Conservation (phyloP, 2,329 filamentous ascomycete genomes). For the Curvularia verruculosa region DNA sequence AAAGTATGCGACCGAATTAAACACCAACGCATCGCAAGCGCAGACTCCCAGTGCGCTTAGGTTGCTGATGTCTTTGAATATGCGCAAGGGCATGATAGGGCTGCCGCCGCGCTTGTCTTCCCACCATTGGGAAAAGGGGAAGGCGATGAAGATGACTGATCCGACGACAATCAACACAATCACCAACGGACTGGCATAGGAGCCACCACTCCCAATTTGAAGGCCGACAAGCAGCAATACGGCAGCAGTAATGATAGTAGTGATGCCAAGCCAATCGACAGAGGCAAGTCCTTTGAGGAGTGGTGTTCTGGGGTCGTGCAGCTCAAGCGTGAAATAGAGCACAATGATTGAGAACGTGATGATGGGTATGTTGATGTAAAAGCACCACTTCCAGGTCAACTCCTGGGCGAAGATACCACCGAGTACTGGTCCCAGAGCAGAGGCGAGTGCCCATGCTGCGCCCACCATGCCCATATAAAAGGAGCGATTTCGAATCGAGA, state of each 20-base stretch:
- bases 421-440: constrained; percentile 59
- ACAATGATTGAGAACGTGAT: constrained; percentile 56
- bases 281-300: constrained; percentile 55
- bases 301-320: constrained; percentile 59
- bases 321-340: constrained; percentile 58
- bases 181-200: constrained; percentile 58
- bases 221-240: constrained; percentile 60
- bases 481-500: constrained; percentile 51
- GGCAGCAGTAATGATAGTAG: constrained; percentile 57
- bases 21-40: constrained; percentile 61
- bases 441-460: constrained; percentile 62
- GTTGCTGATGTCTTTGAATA: constrained; percentile 65
- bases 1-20: constrained; percentile 72
- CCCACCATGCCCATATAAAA: constrained; percentile 60
- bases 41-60: constrained; percentile 60
- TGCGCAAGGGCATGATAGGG: constrained; percentile 72
- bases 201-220: constrained; percentile 57
- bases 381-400: constrained; percentile 60
- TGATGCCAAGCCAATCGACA: constrained; percentile 61
- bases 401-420: constrained; percentile 58
- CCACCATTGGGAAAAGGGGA: constrained; percentile 68
- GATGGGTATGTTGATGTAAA: constrained; percentile 54
- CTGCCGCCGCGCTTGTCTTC: constrained; percentile 63
- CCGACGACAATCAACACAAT: constrained; percentile 60
- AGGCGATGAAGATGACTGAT: constrained; percentile 51